Evolutionary conservation across 768 basidiomycete species (phyloP).

Genomic region (Mrakia blollopis): DNA sequence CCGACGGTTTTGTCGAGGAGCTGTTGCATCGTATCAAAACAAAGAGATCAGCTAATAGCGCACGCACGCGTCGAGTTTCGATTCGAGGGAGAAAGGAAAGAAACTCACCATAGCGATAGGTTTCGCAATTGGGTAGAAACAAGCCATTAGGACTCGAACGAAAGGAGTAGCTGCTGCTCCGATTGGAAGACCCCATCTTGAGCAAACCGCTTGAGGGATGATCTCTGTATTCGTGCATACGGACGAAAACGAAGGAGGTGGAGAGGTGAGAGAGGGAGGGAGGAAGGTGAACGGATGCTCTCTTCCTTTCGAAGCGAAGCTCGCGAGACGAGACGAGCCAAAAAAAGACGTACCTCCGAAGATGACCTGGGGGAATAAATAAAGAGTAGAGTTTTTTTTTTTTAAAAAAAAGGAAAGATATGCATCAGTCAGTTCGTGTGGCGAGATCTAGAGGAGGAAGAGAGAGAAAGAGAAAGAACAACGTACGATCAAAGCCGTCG

Average conservation of each 20-base stretch:
- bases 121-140: conserved; percentile 40
- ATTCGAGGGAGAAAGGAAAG: too few relatives aligned
- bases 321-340: background rate
- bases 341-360: background rate
- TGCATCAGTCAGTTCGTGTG: background rate
- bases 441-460: background rate
- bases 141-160: conserved; percentile 36
- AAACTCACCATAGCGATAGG: conserved; percentile 40
- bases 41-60: background rate
- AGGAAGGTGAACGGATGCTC: background rate
- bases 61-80: background rate
- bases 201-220: conserved; percentile 22
- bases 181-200: conserved; percentile 38
- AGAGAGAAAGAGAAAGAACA: background rate
- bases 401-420: too few relatives aligned
- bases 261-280: background rate
- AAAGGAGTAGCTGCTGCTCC: conserved; percentile 40
- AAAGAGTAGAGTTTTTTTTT: too few relatives aligned
- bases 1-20: conserved; percentile 39
- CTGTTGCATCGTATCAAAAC: too few relatives aligned
- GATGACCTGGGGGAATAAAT: background rate
- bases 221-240: too few relatives aligned
- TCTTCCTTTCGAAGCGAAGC: too few relatives aligned
- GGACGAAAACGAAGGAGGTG: too few relatives aligned
- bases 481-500: background rate